phyloP scores from a whole-genome alignment of 2,329 filamentous ascomycete species.

The Nigrospora osmanthi region DNA sequence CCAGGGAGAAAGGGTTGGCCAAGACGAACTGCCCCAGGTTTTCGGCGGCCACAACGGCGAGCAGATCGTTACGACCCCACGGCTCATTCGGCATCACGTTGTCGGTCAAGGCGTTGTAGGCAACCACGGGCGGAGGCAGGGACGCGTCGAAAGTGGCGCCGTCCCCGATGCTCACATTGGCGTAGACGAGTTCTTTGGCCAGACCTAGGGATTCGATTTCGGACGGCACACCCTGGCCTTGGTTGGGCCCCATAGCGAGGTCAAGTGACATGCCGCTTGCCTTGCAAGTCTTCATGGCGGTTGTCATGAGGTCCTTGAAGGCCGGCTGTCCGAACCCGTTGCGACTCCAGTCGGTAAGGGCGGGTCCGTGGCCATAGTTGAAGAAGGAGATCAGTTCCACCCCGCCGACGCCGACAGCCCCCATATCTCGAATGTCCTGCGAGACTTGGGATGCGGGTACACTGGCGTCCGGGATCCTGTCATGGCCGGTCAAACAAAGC shows the following conservation, averaged over 20 bases:
- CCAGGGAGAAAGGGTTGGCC: background rate
- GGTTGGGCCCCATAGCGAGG: conserved; percentile 14
- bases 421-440: conserved; percentile 10
- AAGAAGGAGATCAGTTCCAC: conserved; percentile 16
- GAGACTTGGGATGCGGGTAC: conserved; percentile 7
- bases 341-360: conserved; percentile 17
- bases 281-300: conserved; percentile 7
- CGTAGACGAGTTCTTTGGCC: conserved; percentile 11
- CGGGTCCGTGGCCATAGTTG: conserved; percentile 15
- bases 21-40: conserved; percentile 3
- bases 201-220: conserved; percentile 7
- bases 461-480: conserved; percentile 18
- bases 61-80: conserved; percentile 11
- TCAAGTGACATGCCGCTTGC: conserved; percentile 10
- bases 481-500: too few relatives aligned
- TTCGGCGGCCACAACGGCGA: conserved; percentile 9
- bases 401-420: conserved; percentile 11
- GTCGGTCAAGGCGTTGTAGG: conserved; percentile 9
- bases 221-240: conserved; percentile 14
- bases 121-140: conserved; percentile 5
- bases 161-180: background rate
- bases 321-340: conserved; percentile 31
- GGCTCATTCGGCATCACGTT: conserved; percentile 12
- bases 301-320: conserved; percentile 10
- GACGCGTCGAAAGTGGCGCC: conserved; percentile 1